Evolutionary conservation across 345 rosid species (phyloP), one percentile per base, ranked within the genome.

Genomic region (Firmiana major): DNA sequence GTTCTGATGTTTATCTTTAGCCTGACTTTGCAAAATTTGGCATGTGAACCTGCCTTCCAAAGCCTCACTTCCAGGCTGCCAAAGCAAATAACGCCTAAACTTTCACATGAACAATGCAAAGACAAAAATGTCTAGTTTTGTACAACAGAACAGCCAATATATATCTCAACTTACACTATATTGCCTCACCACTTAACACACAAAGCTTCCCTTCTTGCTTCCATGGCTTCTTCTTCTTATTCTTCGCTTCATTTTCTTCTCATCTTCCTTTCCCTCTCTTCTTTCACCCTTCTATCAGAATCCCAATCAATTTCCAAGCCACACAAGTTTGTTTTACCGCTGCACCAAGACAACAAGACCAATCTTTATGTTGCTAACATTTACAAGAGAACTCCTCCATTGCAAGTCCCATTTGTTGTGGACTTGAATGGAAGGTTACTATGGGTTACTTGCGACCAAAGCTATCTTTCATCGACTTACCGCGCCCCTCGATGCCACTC

Each of bases 401-500:
- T 12, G 67, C 76, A 63, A 76, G 16, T 81, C 36, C 63, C 76
- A 0, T 70, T 81, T 22, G 76, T 71, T 49, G 79, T 82, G 24
- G 79, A 78, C 79, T 81, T 75, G 26, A 82, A 82, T 36, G 80
- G 83, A 7, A 66, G 51, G 36, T 75, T 67, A 48, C 9, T 75
- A 22, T 85, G 82, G 83, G 80, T 77, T 24, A 67, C 74, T 34
- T 84, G 85, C 9, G 64, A 82, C 13, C 5, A 58, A 34, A 70
- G 31, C 66, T 81, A 86, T 79, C 24, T 54, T 36, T 84, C 89
- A 9, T 78, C 84, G n/a, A 75, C 87, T 0, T 84, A 74, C 74
- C 58, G 65, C 0, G 83, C 83, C 42, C 86, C 86, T 8, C 48
- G 19, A n/a, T 86, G 84, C 75, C 83, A 63, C 67, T 81, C 86